Percentiles rank a stretch among this genome's conserved stretches.
phyloP scores from a whole-genome alignment of 1,284 basidiomycete genomes.

The Paramarasmius palmivorus region DNA sequence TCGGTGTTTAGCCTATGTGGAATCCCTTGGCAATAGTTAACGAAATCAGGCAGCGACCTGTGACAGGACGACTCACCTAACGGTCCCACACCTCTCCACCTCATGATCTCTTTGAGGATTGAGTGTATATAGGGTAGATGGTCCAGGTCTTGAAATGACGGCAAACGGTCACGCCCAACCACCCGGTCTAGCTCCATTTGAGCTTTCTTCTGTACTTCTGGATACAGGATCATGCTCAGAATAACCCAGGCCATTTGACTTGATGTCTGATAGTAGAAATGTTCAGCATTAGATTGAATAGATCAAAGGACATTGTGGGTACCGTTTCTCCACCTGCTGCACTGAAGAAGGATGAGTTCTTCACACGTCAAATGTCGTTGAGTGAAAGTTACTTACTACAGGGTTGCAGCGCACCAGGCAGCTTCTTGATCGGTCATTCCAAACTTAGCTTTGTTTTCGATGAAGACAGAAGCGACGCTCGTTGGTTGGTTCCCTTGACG shows the following conservation, averaged over 20 bases:
- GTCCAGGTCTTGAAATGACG: constrained; percentile 1
- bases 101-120: constrained; percentile 13
- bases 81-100: constrained; percentile 15
- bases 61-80: constrained; percentile 6
- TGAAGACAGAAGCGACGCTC: constrained; percentile 1
- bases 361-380: no score
- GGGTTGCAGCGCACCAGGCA: constrained; percentile 5
- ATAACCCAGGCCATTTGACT: constrained; percentile 17
- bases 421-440: not conserved
- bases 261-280: constrained; percentile 11
- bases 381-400: not conserved
- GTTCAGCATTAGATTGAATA: not conserved
- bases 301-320: not conserved
- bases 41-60: not conserved
- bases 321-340: constrained; percentile 16
- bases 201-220: constrained; percentile 9
- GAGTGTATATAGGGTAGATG: constrained; percentile 6
- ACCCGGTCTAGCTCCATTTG: constrained; percentile 3
- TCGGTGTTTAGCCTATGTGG: constrained; percentile 14
- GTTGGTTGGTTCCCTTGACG: not conserved
- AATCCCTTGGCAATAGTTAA: constrained; percentile 2
- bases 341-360: constrained; percentile 9
- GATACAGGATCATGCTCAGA: constrained; percentile 18
- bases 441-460: not conserved
- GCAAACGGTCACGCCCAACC: constrained; percentile 2